Evolutionary conservation across 371 early-diverging fungal genomes (phyloP), one percentile per base, ranked within the genome.

Genomic region (Blyttiomyces sp.): DNA sequence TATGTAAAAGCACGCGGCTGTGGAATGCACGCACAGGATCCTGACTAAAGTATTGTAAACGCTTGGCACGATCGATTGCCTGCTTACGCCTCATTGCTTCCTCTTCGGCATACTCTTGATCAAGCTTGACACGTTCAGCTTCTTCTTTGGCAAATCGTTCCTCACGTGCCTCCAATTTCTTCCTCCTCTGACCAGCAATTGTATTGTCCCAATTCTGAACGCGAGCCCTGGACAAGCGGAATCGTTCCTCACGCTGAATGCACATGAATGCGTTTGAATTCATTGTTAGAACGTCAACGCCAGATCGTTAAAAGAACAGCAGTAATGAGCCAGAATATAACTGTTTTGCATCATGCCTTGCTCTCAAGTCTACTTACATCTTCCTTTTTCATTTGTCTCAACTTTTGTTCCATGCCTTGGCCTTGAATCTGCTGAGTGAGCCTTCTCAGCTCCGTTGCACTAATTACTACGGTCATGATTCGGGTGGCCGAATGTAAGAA

Each of bases 11-110:
- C 5, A 77, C 65, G 28, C 59, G 54, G 50, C 61, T 57, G 55
- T 77, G 75, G 54, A 77, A 75, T 6, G 60, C 62, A 53, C 75
- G 73, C n/a, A 77, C 78, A 16, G 43, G 3, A 43, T 77, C 78
- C 11, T 62, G 64, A 42, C 73, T 69, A 44, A 44, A 32, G 52
- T 71, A 72, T 59, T 68, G 75, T 55, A 77, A 30, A 59, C 30
- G 34, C 67, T 71, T 68, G 4, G 78, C 78, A 21, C 75, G 51
- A 3, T 64, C 72, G 30, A 77, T 64, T 23, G 66, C 61, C 21
- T 32, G 52, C 31, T 57, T 16, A 27, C 75, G 44, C 13, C 72
- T 48, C 42, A 27, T 36, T 4, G 59, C 35, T 42, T 72, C 71
- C 36, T 74, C 77, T n/a, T 23, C 49, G 30, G 63, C 63, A 34